A percentile compares a stretch with the other conserved stretches of the same genome.
Evolutionary conservation across 306 rosid genomes (phyloP).

Genomic region (Castanopsis chinensis): DNA sequence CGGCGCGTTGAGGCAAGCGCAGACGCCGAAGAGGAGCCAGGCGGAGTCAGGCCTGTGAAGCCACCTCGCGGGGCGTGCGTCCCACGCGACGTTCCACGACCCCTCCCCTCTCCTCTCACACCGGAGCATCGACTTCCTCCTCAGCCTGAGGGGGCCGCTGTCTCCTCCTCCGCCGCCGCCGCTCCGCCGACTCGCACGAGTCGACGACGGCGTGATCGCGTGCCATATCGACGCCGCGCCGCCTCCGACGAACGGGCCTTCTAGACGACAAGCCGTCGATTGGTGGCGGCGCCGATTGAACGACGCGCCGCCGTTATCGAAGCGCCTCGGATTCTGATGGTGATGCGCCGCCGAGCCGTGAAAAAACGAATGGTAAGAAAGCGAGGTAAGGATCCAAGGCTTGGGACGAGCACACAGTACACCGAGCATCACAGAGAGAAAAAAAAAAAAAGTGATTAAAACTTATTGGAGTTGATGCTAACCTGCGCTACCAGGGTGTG

Average conservation of each 20-base stretch:
- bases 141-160: slow-evolving; percentile 16
- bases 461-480: slow-evolving; percentile 14
- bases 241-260: slow-evolving; percentile 1
- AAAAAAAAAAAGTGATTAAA: too few species aligned
- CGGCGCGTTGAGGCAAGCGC: slow-evolving; percentile 77
- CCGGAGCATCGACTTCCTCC: slow-evolving; percentile 35
- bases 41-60: slow-evolving; percentile 85
- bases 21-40: slow-evolving; percentile 88
- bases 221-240: slow-evolving; percentile 89
- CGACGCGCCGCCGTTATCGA: not conserved
- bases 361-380: slow-evolving; percentile 30
- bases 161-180: not conserved
- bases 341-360: slow-evolving; percentile 53
- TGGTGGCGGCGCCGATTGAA: slow-evolving; percentile 43
- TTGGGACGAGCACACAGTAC: slow-evolving; percentile 58
- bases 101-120: slow-evolving; percentile 76
- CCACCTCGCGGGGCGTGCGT: slow-evolving; percentile 94
- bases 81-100: slow-evolving; percentile 93
- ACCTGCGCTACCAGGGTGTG: slow-evolving; percentile 20
- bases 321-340: slow-evolving; percentile 24
- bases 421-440: slow-evolving; percentile 50
- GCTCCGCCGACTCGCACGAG: slow-evolving; percentile 14
- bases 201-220: slow-evolving; percentile 54
- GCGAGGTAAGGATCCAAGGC: slow-evolving; percentile 50
- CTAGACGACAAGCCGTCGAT: slow-evolving; percentile 55